These are phyloP conservation scores for Schwanniomyces polymorphus DNA, from an alignment of 805 yeast species.

Conservation along the genomic window DNA sequence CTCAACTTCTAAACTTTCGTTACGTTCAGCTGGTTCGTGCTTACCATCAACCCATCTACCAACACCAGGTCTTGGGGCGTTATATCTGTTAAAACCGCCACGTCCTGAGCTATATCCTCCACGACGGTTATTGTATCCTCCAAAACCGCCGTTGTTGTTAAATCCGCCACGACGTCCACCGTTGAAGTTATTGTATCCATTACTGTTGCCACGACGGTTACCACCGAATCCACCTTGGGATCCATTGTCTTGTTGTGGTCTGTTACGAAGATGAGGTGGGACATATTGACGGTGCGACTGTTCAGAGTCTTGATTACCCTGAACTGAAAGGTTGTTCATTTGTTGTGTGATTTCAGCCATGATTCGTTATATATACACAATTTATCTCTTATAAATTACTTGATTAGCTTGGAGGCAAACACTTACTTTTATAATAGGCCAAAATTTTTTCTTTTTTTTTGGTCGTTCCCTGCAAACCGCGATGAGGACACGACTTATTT, in stretches of 20 bases:
- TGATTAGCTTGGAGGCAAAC: slow-evolving; percentile 1
- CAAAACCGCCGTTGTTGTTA: slow-evolving; percentile 16
- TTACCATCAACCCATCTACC: slow-evolving; percentile 88
- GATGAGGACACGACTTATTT: slow-evolving; percentile 1
- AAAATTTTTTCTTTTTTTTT: slow-evolving; percentile 1
- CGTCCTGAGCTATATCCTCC: slow-evolving; percentile 24
- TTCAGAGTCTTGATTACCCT: slow-evolving; percentile 15
- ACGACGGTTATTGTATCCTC: slow-evolving; percentile 26
- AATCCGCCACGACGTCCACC: slow-evolving; percentile 17
- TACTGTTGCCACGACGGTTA: slow-evolving; percentile 19
- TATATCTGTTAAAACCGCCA: slow-evolving; percentile 29
- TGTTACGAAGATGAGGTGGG: slow-evolving; percentile 53
- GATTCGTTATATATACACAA: slow-evolving; percentile 5
- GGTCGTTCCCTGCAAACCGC: background rate
- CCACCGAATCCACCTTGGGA: slow-evolving; percentile 16
- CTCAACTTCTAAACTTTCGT: slow-evolving; percentile 70
- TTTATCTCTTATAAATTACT: background rate
- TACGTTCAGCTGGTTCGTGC: slow-evolving; percentile 78
- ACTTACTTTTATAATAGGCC: background rate
- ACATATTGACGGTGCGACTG: slow-evolving; percentile 42
- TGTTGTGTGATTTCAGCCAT: slow-evolving; percentile 63
- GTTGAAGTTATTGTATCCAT: slow-evolving; percentile 22
- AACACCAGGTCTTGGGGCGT: slow-evolving; percentile 49
- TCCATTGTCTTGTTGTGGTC: slow-evolving; percentile 15
- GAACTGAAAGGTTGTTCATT: slow-evolving; percentile 56